phyloP scores from a whole-genome alignment of 2,329 filamentous ascomycete genomes.

The Gnomoniopsis sp. region DNA sequence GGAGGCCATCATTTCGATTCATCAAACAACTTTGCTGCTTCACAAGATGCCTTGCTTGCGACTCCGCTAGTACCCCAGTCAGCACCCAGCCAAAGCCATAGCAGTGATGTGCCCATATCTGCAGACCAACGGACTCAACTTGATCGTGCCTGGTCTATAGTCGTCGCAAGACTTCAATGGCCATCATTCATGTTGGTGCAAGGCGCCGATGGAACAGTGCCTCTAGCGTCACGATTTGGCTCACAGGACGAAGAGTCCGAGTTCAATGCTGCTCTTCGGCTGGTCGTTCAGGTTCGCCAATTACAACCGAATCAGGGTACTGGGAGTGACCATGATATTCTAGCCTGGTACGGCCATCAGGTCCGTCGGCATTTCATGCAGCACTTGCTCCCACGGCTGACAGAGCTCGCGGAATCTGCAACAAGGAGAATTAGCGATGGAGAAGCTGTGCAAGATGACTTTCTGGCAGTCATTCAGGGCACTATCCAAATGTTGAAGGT shows the following conservation, averaged over 20 bases:
- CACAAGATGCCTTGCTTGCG: conserved; percentile 6
- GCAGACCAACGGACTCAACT: conserved; percentile 52
- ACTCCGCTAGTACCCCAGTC: conserved; percentile 2
- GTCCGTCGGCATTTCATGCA: conserved; percentile 58
- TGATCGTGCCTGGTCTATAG: conserved; percentile 61
- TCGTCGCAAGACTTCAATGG: conserved; percentile 55
- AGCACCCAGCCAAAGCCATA: conserved; percentile 1
- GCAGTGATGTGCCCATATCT: neutral
- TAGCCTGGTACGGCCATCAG: conserved; percentile 60
- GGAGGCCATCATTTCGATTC: conserved; percentile 18
- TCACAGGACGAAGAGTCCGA: conserved; percentile 39
- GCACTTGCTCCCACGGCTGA: conserved; percentile 55
- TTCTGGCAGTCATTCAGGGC: conserved; percentile 43
- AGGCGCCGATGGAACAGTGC: conserved; percentile 49
- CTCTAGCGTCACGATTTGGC: conserved; percentile 35
- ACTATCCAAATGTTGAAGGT: conserved; percentile 58
- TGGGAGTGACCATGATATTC: conserved; percentile 50
- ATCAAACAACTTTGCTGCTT: conserved; percentile 7
- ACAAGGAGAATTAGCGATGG: neutral
- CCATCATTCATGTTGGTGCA: conserved; percentile 53
- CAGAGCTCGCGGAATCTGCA: conserved; percentile 24
- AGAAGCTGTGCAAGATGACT: conserved; percentile 36
- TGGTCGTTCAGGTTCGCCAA: conserved; percentile 46
- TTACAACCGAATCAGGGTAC: conserved; percentile 45
- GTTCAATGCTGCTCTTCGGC: conserved; percentile 51